These are phyloP conservation scores for Suillus subluteus DNA, from an alignment of 768 basidiomycete genomes.

Conservation along the genomic window DNA sequence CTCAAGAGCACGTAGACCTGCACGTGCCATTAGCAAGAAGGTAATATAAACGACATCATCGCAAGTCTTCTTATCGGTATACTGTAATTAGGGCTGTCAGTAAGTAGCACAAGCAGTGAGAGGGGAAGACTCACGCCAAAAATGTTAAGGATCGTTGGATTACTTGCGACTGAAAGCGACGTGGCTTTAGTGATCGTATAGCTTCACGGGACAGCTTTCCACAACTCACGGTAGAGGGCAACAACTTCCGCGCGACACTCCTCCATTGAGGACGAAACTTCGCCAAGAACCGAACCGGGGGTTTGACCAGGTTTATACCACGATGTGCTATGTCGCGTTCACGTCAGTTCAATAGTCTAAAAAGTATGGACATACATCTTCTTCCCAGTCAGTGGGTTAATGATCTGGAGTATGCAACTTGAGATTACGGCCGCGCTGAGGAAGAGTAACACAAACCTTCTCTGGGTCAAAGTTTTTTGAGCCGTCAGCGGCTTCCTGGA, in stretches of 20 bases:
- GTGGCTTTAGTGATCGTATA: constrained; percentile 1
- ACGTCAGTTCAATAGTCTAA: not conserved
- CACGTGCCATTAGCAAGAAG: constrained; percentile 86
- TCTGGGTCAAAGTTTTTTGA: constrained; percentile 81
- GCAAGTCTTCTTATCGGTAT: constrained; percentile 64
- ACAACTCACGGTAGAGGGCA: constrained; percentile 71
- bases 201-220: not conserved
- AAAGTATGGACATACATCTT: constrained; percentile 53
- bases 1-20: constrained; percentile 77
- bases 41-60: constrained; percentile 83
- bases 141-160: constrained; percentile 75
- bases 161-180: constrained; percentile 61
- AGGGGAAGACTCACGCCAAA: constrained; percentile 60
- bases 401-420: constrained; percentile 48
- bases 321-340: constrained; percentile 50
- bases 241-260: constrained; percentile 93
- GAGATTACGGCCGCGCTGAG: constrained; percentile 8
- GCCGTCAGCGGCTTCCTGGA: constrained; percentile 76
- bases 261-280: constrained; percentile 90
- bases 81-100: constrained; percentile 42
- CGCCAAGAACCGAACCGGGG: constrained; percentile 79
- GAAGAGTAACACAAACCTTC: constrained; percentile 40
- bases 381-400: constrained; percentile 81
- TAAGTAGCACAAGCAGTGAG: not conserved
- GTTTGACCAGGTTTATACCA: constrained; percentile 93